Conservation (phyloP, 164 flowering plant species). For the Dillenia turbinata region DNA sequence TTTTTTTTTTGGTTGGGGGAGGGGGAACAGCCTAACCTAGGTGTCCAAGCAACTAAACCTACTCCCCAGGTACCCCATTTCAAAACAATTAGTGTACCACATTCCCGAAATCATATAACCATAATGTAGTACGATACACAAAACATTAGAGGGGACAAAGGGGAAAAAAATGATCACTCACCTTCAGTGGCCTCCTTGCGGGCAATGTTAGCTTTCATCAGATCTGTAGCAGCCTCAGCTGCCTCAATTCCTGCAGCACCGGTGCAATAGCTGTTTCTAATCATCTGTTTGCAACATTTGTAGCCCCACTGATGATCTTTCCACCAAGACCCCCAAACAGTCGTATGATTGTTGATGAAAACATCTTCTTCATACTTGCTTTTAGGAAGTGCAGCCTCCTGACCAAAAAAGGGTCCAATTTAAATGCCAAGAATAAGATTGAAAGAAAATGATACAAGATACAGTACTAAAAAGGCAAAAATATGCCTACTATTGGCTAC, state of each 20-base stretch:
- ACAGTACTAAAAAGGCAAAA: not conserved
- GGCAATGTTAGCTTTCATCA: conserved; percentile 79
- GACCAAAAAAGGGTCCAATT: conserved; percentile 3
- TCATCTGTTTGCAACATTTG: conserved; percentile 78
- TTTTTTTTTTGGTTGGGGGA: no score
- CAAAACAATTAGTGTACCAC: no score
- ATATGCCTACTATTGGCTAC: not conserved
- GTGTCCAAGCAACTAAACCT: no score
- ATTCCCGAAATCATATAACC: no score
- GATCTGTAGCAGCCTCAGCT: conserved; percentile 71
- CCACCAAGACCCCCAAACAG: conserved; percentile 99
- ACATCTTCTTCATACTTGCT: conserved; percentile 97
- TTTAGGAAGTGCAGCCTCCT: conserved; percentile 68
- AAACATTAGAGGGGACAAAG: not conserved
- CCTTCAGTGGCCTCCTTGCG: conserved; percentile 79
- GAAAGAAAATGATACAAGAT: not conserved
- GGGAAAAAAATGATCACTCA: conserved; percentile 12
- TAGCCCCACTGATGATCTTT: conserved; percentile 98
- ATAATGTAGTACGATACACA: no score
- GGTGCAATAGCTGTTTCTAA: conserved; percentile 83
- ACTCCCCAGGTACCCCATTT: no score
- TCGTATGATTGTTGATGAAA: conserved; percentile 73
- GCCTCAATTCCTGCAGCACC: conserved; percentile 92
- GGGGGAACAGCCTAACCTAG: no score
- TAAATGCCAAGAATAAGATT: not conserved